Evolutionary conservation across 2,329 filamentous ascomycete species (phyloP), one percentile per base, ranked within the genome.

Genomic region (Xylariaceae sp.): DNA sequence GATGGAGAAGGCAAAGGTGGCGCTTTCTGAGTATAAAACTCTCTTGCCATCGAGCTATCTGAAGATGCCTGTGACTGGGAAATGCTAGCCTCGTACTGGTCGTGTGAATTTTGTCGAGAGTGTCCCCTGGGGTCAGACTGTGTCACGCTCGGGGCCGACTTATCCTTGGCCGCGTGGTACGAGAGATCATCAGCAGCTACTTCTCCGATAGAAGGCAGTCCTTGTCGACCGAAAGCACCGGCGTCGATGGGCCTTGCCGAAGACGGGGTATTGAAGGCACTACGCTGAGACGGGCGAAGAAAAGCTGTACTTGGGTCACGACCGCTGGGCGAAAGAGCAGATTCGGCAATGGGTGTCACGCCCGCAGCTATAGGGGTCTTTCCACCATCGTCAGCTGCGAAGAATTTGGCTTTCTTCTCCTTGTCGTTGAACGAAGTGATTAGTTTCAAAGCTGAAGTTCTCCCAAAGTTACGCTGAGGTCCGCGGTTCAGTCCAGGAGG

Each of bases 311-410:
- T 80, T 60, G 82, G 83, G 11, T 88, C 86, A 53, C 78, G 83
- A 67, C 83, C 85, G 47, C 83, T 82, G 0, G 92, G 91, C 23
- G 89, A 91, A 48, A 87, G 75, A 1, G 88, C 88, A 45, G 88
- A 89, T 65, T 92, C 88, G 1, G 89, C 88, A 68, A 97, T 97
- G 0, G 93, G 93, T 0, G 93, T 97, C 0, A 89, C 83, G n/a
- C 88, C 90, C 1, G 86, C 87, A 8, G 89, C 89, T 65, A 92
- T 88, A 0, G 92, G 92, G 0, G 92, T 96, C 65, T 78, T 78
- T 7, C 82, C 82, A 42, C 80, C 82, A 53, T 86, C 84, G 4
- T 73, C 76, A 45, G 77, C 72, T 0, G 78, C 76, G 66, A 87
- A 84, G 74, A 90, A 86, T 73, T 84, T 86, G 56, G 86, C 84